Evolutionary conservation across 1,284 basidiomycete genomes (phyloP).

Genomic region (Moesziomyces parantarcticus): DNA sequence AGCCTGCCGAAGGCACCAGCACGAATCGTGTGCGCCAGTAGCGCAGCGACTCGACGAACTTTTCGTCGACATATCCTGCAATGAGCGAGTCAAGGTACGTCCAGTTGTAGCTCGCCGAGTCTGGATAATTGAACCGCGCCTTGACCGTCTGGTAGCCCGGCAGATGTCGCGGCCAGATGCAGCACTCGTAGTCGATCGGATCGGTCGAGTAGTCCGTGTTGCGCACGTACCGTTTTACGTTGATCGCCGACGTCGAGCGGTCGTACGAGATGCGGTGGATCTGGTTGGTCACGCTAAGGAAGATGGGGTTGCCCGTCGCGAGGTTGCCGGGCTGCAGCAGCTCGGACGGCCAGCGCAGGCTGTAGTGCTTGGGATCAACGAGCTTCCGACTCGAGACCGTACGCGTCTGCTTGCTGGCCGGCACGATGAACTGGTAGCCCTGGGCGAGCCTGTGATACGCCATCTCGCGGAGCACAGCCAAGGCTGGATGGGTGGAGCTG

Average conservation of each 20-base stretch:
- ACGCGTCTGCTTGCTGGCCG: slow-evolving; percentile 31
- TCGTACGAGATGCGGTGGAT: slow-evolving; percentile 89
- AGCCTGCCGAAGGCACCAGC: slow-evolving; percentile 84
- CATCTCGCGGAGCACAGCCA: slow-evolving; percentile 87
- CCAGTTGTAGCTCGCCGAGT: slow-evolving; percentile 73
- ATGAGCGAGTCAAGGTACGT: slow-evolving; percentile 69
- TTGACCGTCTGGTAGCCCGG: slow-evolving; percentile 83
- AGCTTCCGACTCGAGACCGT: slow-evolving; percentile 43
- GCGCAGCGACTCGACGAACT: slow-evolving; percentile 60
- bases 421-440: slow-evolving; percentile 90
- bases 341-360: slow-evolving; percentile 62
- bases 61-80: slow-evolving; percentile 64
- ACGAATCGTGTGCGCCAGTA: slow-evolving; percentile 97
- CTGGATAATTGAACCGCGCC: slow-evolving; percentile 81
- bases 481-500: slow-evolving; percentile 77
- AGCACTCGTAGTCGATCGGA: slow-evolving; percentile 82
- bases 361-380: slow-evolving; percentile 47
- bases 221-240: slow-evolving; percentile 86
- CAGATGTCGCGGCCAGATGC: slow-evolving; percentile 92
- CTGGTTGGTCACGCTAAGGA: slow-evolving; percentile 92
- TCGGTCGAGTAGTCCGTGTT: slow-evolving; percentile 75
- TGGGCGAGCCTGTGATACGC: slow-evolving; percentile 89
- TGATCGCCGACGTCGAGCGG: slow-evolving; percentile 81
- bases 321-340: slow-evolving; percentile 65
- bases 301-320: slow-evolving; percentile 74